A percentile compares a stretch with the other conserved stretches of the same genome.
Conservation (phyloP, 768 basidiomycete species). For the Psilocybe cubensis region DNA sequence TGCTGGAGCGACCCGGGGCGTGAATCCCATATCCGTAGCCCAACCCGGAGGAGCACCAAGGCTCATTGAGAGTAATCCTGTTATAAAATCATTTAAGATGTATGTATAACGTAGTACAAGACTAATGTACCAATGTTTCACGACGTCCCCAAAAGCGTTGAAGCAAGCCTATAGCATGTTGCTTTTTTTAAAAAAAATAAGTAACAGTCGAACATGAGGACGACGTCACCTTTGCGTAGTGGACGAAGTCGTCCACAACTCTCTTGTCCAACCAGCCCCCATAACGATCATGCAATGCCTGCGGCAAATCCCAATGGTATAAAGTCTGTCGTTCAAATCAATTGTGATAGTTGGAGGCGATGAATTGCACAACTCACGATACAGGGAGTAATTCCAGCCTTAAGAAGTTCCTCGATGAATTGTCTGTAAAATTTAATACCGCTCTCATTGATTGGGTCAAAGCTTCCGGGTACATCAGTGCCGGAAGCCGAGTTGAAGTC, state of each 20-base stretch:
- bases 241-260: slow-evolving; percentile 62
- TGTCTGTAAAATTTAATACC: slow-evolving; percentile 71
- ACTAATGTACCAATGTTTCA: slow-evolving; percentile 64
- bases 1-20: slow-evolving; percentile 70
- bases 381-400: slow-evolving; percentile 62
- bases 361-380: slow-evolving; percentile 40
- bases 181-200: neutral
- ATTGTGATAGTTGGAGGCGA: slow-evolving; percentile 10
- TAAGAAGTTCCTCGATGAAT: slow-evolving; percentile 66
- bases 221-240: slow-evolving; percentile 53
- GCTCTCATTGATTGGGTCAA: slow-evolving; percentile 62
- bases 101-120: neutral
- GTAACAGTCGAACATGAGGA: neutral
- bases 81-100: neutral
- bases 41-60: slow-evolving; percentile 65
- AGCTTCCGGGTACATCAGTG: slow-evolving; percentile 30
- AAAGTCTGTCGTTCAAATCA: slow-evolving; percentile 48
- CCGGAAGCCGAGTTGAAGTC: slow-evolving; percentile 36
- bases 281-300: slow-evolving; percentile 72
- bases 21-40: slow-evolving; percentile 70
- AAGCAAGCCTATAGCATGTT: slow-evolving; percentile 55
- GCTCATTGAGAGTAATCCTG: slow-evolving; percentile 78
- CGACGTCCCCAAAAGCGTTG: slow-evolving; percentile 69
- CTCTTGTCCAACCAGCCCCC: slow-evolving; percentile 76
- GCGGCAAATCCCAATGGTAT: slow-evolving; percentile 82